Percentiles rank a stretch among this genome's conserved stretches.
These are phyloP conservation scores for Zymoseptoria ardabiliae DNA, from an alignment of 2,329 filamentous ascomycete species.

Conservation along the genomic window DNA sequence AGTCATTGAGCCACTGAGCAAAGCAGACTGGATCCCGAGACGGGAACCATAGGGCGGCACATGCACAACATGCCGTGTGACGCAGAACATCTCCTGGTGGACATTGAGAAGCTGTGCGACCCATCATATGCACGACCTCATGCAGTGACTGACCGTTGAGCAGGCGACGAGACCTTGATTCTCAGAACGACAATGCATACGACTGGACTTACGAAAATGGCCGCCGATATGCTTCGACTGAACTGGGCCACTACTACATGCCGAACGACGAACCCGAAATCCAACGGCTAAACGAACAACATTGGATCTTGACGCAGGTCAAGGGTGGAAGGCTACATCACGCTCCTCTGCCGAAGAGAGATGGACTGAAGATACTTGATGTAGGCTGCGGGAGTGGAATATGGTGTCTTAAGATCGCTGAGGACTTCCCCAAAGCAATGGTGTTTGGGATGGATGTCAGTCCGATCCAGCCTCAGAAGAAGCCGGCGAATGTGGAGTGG, in stretches of 20 bases:
- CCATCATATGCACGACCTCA: background rate
- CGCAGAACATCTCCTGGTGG: constrained; percentile 1
- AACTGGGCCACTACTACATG: constrained; percentile 21
- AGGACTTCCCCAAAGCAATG: constrained; percentile 16
- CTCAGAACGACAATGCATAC: constrained; percentile 5
- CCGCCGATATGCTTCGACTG: constrained; percentile 19
- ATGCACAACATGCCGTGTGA: background rate
- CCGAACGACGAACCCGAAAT: constrained; percentile 21
- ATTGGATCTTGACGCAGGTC: constrained; percentile 16
- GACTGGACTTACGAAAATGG: constrained; percentile 15
- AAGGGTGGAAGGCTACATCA: constrained; percentile 14
- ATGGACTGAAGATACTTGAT: constrained; percentile 12
- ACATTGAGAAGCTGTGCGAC: constrained; percentile 9
- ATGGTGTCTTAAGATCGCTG: constrained; percentile 20
- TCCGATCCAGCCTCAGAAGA: constrained; percentile 18
- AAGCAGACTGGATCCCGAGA: too few species aligned
- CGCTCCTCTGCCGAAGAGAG: constrained; percentile 6
- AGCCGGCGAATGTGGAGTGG: constrained; percentile 20
- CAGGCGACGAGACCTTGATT: constrained; percentile 1
- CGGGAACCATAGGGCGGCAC: background rate
- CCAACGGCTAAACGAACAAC: constrained; percentile 20
- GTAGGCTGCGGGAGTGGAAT: constrained; percentile 21
- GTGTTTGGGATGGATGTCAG: constrained; percentile 20
- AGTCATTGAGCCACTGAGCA: background rate
- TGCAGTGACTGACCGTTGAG: background rate